phyloP scores from a whole-genome alignment of 2,329 filamentous ascomycete genomes.

The Diaporthe velutina region DNA sequence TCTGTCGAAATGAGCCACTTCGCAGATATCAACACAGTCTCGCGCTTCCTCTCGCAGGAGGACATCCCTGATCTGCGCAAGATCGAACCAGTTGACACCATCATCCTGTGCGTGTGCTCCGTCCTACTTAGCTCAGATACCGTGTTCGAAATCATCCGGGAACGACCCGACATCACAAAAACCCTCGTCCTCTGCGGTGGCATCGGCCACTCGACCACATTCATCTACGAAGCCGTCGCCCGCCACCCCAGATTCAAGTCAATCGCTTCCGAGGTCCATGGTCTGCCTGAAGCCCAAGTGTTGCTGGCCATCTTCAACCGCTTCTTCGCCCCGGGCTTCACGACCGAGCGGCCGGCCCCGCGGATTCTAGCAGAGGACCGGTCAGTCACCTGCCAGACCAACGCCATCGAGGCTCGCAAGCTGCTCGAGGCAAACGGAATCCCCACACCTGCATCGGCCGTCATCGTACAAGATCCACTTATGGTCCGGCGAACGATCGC shows the following conservation, averaged over 20 bases:
- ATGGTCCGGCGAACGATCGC: not conserved
- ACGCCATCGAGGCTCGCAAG: slow-evolving; percentile 13
- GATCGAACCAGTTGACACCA: not conserved
- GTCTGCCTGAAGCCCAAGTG: not conserved
- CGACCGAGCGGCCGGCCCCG: not conserved
- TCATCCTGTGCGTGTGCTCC: not conserved
- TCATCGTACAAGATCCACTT: not conserved
- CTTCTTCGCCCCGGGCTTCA: slow-evolving; percentile 1
- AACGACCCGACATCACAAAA: slow-evolving; percentile 3
- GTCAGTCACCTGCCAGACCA: slow-evolving; percentile 5
- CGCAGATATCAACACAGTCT: not conserved
- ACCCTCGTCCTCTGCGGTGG: slow-evolving; percentile 16
- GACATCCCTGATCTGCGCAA: slow-evolving; percentile 1
- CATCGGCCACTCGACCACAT: slow-evolving; percentile 3
- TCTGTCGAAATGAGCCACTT: not conserved
- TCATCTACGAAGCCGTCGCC: slow-evolving; percentile 18
- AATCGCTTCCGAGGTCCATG: not conserved
- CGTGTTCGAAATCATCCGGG: not conserved
- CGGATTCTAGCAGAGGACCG: slow-evolving; percentile 1
- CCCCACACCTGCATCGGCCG: not conserved
- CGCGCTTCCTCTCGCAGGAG: slow-evolving; percentile 8
- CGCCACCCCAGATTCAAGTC: slow-evolving; percentile 2
- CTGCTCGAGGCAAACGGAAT: not conserved
- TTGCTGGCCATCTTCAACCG: slow-evolving; percentile 3
- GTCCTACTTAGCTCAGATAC: not conserved